Evolutionary conservation across 2,329 filamentous ascomycete species (phyloP).

Genomic region (Boeremia lycopersici): DNA sequence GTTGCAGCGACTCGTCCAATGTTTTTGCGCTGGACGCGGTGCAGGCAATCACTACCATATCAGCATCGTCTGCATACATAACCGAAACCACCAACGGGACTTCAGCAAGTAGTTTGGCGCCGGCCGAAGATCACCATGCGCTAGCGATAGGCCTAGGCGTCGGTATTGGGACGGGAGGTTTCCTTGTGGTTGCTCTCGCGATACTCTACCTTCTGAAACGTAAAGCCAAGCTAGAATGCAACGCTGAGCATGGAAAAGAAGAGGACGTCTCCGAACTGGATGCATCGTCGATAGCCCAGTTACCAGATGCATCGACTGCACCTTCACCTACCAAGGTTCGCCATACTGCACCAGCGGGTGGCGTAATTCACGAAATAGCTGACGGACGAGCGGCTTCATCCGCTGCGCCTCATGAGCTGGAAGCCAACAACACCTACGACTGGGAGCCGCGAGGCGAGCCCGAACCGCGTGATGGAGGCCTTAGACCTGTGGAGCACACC

Average conservation of each 20-base stretch:
- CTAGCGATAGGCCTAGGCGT: conserved; percentile 27
- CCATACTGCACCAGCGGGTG: neutral
- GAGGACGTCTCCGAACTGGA: conserved; percentile 7
- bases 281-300: neutral
- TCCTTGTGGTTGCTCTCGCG: conserved; percentile 17
- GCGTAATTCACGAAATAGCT: conserved; percentile 8
- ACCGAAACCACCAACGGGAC: conserved; percentile 5
- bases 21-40: conserved; percentile 22
- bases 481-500: neutral
- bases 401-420: conserved; percentile 5
- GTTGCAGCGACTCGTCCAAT: conserved; percentile 21
- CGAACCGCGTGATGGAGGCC: conserved; percentile 11
- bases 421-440: conserved; percentile 8
- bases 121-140: conserved; percentile 5
- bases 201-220: conserved; percentile 5
- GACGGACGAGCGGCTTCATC: neutral
- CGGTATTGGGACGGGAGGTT: conserved; percentile 23
- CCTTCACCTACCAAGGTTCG: conserved; percentile 1
- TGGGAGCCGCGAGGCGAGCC: conserved; percentile 15
- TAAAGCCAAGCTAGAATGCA: neutral
- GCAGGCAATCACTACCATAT: conserved; percentile 25
- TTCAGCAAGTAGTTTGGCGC: neutral
- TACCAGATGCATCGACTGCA: neutral
- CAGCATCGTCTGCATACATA: conserved; percentile 13
- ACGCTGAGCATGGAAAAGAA: conserved; percentile 1